These are phyloP conservation scores for Magnaporthiopsis incrustans DNA, from an alignment of 2,329 filamentous ascomycete species.

Conservation along the genomic window DNA sequence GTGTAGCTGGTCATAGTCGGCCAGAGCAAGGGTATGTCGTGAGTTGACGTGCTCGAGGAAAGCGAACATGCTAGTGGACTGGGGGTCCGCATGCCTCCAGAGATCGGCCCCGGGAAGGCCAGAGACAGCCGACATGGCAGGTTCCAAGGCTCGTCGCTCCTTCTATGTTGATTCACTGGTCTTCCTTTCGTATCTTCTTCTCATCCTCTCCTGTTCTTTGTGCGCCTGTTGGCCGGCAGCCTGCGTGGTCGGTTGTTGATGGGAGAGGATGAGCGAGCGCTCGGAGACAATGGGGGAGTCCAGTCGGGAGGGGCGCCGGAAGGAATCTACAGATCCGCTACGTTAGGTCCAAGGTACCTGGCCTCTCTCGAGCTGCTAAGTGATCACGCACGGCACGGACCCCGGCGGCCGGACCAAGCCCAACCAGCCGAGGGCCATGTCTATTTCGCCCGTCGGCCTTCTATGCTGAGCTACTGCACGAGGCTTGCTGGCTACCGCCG, in stretches of 20 bases:
- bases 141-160: not conserved
- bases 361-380: not conserved
- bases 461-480: not conserved
- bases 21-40: constrained; percentile 54
- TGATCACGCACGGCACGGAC: not conserved
- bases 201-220: not conserved
- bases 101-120: constrained; percentile 38
- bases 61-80: constrained; percentile 60
- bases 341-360: not conserved
- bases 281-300: not conserved
- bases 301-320: not conserved
- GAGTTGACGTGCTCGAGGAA: constrained; percentile 64
- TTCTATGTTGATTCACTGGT: not conserved
- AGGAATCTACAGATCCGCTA: not conserved
- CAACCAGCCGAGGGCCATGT: not conserved
- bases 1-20: constrained; percentile 68
- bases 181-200: not conserved
- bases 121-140: not conserved
- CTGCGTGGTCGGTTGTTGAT: too few species aligned
- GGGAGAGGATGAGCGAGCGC: too few species aligned
- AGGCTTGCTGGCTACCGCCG: not conserved
- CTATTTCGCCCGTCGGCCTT: not conserved
- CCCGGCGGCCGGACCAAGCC: not conserved
- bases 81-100: constrained; percentile 63
- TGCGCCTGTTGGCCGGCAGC: too few species aligned